These are phyloP conservation scores for Acer yangbiense DNA, from an alignment of 345 rosid genomes.

Conservation along the genomic window DNA sequence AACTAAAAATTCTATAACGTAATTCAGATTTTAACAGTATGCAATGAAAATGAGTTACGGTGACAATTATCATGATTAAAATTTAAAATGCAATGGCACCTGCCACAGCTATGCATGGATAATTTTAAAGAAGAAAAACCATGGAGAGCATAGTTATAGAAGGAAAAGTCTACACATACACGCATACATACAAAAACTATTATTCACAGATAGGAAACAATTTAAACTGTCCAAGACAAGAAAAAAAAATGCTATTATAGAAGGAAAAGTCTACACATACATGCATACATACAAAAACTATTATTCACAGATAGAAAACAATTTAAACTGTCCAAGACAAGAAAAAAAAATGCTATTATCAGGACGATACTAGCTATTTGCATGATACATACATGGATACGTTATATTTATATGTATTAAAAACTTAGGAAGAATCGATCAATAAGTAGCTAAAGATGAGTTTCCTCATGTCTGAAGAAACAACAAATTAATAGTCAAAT, in stretches of 20 bases:
- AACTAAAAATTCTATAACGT: neutral
- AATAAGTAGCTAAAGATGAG: neutral
- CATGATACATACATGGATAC: neutral
- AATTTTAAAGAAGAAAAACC: neutral
- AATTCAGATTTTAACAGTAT: neutral
- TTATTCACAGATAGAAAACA: neutral
- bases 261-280: neutral
- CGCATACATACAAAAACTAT: neutral
- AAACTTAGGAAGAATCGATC: neutral
- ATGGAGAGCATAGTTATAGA: neutral
- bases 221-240: neutral
- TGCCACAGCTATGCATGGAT: neutral
- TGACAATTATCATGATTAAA: neutral
- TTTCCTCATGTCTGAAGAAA: conserved; percentile 9
- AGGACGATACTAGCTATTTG: neutral
- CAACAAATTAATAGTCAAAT: neutral
- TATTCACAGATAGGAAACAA: neutral
- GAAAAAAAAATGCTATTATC: neutral
- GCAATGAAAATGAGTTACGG: neutral
- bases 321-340: neutral
- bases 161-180: neutral
- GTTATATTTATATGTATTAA: no score
- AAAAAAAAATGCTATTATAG: neutral
- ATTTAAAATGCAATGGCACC: neutral
- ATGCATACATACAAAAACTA: neutral